Conservation (phyloP, 169 alveolate species). For the Amoebophrya sp. region DNA sequence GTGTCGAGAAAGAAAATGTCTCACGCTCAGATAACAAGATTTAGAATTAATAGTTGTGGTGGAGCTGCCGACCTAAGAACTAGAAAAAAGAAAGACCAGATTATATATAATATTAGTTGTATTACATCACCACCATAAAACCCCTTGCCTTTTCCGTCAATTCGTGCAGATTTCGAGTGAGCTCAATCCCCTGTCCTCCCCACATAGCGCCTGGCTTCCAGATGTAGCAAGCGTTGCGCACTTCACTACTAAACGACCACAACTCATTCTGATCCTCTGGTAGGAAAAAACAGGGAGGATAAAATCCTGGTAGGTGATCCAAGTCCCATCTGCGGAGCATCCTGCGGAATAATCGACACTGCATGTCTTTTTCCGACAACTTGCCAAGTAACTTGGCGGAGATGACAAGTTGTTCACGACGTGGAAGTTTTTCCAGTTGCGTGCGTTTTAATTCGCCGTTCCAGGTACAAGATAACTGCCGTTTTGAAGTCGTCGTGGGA, state of each 20-base stretch:
- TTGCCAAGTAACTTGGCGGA: background rate
- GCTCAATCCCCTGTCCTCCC: background rate
- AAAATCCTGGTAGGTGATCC: background rate
- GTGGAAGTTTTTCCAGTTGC: too few species aligned
- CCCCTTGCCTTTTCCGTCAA: background rate
- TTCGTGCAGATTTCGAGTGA: background rate
- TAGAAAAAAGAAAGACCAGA: too few species aligned
- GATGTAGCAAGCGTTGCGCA: background rate
- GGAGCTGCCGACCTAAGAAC: too few species aligned
- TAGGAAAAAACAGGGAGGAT: background rate
- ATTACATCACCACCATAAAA: too few species aligned
- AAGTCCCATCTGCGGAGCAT: background rate
- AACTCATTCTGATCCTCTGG: background rate
- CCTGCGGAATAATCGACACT: background rate
- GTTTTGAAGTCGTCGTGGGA: background rate
- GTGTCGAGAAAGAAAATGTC: too few species aligned
- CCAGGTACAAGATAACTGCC: too few species aligned
- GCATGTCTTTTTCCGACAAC: background rate
- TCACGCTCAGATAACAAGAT: too few species aligned
- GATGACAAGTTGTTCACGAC: background rate
- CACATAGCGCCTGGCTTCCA: background rate
- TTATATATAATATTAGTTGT: too few species aligned
- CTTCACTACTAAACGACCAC: background rate
- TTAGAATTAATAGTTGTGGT: too few species aligned
- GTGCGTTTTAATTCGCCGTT: too few species aligned